A percentile compares a stretch with the other conserved stretches of the same genome.
phyloP scores from a whole-genome alignment of 768 basidiomycete genomes.

The Mycena rebaudengoi region DNA sequence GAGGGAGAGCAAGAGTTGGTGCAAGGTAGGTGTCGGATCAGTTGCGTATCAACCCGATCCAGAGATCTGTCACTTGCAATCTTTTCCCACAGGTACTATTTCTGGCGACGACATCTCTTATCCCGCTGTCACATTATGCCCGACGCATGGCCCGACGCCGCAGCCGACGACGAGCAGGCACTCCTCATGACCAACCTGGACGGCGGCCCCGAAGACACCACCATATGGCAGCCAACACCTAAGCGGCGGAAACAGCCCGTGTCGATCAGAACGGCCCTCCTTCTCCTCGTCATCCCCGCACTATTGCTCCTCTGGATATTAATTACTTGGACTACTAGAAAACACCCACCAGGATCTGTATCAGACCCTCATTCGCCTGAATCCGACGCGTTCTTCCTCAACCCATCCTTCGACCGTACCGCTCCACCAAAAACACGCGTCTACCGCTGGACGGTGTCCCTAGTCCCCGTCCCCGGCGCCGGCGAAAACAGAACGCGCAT shows the following conservation, averaged over 20 bases:
- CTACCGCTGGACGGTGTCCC: slow-evolving; percentile 52
- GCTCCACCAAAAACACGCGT: slow-evolving; percentile 48
- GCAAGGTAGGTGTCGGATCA: no score
- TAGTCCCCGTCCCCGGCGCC: slow-evolving; percentile 46
- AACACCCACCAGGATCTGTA: neutral
- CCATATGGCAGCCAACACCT: neutral
- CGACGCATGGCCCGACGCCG: neutral
- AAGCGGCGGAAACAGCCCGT: neutral
- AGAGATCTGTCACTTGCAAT: no score
- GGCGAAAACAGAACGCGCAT: slow-evolving; percentile 51
- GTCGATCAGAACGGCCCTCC: neutral
- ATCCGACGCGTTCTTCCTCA: slow-evolving; percentile 21
- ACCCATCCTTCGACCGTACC: slow-evolving; percentile 35
- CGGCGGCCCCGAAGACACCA: neutral
- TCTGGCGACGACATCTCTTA: neutral
- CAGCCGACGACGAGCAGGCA: neutral
- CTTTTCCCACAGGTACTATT: no score
- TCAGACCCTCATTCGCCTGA: neutral
- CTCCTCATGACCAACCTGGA: neutral
- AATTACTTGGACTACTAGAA: no score
- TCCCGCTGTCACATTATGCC: no score
- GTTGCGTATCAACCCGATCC: no score
- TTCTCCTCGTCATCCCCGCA: neutral
- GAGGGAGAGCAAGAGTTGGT: no score
- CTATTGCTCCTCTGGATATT: neutral